phyloP scores from a whole-genome alignment of 495 filamentous ascomycete genomes.

The Letharia lupina region DNA sequence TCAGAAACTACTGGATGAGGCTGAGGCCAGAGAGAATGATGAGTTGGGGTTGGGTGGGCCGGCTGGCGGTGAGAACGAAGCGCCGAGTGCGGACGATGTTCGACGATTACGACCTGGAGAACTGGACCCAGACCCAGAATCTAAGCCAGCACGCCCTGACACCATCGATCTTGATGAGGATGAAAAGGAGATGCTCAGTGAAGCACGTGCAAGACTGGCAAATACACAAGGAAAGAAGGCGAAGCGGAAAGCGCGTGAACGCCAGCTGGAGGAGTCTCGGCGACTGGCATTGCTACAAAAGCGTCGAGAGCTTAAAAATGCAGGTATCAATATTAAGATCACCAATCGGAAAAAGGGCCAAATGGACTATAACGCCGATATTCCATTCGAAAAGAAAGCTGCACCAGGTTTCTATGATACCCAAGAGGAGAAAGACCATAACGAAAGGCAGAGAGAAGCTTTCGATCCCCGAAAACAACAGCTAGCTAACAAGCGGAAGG shows the following conservation, averaged over 20 bases:
- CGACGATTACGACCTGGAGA: conserved; percentile 82
- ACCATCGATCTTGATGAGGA: conserved; percentile 98
- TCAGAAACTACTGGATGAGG: conserved; percentile 91
- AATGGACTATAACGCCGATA: conserved; percentile 99
- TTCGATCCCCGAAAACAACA: conserved; percentile 95
- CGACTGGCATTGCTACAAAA: conserved; percentile 87
- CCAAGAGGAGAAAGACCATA: conserved; percentile 63
- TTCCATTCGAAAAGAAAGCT: conserved; percentile 90
- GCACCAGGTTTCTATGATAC: conserved; percentile 93
- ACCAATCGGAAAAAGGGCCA: conserved; percentile 85
- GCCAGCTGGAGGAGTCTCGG: conserved; percentile 90
- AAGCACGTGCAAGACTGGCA: conserved; percentile 88
- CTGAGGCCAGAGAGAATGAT: conserved; percentile 78
- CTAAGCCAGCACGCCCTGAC: conserved; percentile 91
- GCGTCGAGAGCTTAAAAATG: conserved; percentile 90
- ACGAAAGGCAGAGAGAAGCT: conserved; percentile 78
- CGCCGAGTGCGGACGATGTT: conserved; percentile 91
- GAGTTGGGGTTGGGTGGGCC: conserved; percentile 82
- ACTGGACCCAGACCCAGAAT: conserved; percentile 91
- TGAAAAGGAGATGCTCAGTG: conserved; percentile 98
- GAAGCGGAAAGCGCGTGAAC: conserved; percentile 91
- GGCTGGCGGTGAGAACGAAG: conserved; percentile 75
- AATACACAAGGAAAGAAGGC: conserved; percentile 99
- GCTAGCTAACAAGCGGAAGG: conserved; percentile 90
- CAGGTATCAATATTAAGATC: conserved; percentile 96